Evolutionary conservation across 176 grass and related monocot species (phyloP).

Genomic region (Musa itinerans): DNA sequence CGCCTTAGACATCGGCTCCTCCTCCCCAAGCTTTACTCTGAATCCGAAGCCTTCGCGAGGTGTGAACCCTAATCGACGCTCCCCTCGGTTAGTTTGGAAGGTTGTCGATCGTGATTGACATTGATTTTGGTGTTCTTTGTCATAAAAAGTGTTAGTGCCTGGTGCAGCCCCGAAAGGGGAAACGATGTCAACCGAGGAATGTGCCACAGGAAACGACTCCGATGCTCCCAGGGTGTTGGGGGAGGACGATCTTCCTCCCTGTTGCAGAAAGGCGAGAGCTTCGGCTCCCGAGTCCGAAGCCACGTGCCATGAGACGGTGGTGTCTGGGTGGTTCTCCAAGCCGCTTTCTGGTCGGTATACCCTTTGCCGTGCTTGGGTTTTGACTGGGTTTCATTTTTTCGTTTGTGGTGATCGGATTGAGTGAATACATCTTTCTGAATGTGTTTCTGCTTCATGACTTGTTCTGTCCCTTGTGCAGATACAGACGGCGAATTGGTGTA

Average conservation of each 20-base stretch:
- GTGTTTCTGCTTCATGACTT: conserved; percentile 1
- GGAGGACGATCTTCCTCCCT: conserved; percentile 45
- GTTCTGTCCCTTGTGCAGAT: conserved; percentile 33
- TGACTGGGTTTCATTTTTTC: too few relatives aligned
- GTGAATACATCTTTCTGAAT: neutral
- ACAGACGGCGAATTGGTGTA: conserved; percentile 62
- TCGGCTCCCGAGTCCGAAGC: conserved; percentile 57
- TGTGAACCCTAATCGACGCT: neutral
- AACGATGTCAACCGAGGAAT: neutral
- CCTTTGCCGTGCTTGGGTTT: neutral
- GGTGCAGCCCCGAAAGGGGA: neutral
- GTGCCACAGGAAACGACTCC: neutral
- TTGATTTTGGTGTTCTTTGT: neutral
- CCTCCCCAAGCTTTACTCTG: neutral
- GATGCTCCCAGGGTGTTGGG: neutral
- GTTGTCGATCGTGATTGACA: neutral
- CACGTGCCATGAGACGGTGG: conserved; percentile 79
- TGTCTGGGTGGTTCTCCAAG: conserved; percentile 89
- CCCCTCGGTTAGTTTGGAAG: neutral
- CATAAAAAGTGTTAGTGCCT: neutral
- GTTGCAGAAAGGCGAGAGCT: conserved; percentile 80
- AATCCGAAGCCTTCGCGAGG: neutral
- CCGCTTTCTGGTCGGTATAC: conserved; percentile 6
- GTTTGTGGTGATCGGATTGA: neutral
- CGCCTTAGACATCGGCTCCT: neutral